A percentile compares a stretch with the other conserved stretches of the same genome.
These are phyloP conservation scores for Punica granatum DNA, from an alignment of 345 rosid species.

Conservation along the genomic window DNA sequence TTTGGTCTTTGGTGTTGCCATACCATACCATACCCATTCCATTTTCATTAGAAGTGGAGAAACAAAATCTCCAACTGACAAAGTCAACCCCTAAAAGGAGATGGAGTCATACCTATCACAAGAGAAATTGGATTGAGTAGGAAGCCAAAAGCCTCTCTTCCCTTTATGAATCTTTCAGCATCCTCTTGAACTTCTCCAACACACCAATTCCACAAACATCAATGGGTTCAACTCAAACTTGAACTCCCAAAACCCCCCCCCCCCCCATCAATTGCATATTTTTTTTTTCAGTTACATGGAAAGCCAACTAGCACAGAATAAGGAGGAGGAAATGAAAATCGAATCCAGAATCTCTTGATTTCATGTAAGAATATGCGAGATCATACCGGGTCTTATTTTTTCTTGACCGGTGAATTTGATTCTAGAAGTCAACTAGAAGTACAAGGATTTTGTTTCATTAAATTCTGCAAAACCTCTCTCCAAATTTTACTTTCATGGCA, in stretches of 20 bases:
- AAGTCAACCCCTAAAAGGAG: not conserved
- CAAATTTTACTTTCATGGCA: constrained; percentile 6
- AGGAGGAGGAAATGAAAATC: too few relatives aligned
- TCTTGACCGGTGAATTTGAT: too few relatives aligned
- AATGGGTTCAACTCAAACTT: constrained; percentile 1
- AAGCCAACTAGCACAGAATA: not conserved
- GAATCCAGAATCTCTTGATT: too few relatives aligned
- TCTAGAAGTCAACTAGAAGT: too few relatives aligned
- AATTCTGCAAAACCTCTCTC: not conserved
- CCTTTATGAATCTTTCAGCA: not conserved
- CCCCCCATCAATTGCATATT: too few relatives aligned
- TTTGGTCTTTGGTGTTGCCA: too few relatives aligned
- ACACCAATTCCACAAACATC: not conserved
- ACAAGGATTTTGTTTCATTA: not conserved
- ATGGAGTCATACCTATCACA: too few relatives aligned
- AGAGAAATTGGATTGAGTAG: not conserved
- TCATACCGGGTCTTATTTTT: too few relatives aligned
- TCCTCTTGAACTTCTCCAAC: not conserved
- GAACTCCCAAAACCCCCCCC: not conserved
- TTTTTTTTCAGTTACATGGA: too few relatives aligned
- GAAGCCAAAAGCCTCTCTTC: not conserved
- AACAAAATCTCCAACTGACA: not conserved
- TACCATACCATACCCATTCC: too few relatives aligned
- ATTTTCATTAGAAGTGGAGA: not conserved
- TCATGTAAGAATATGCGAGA: too few relatives aligned